Conservation (phyloP, 2,329 filamentous ascomycete species). For the Hymenoscyphus infarciens region DNA sequence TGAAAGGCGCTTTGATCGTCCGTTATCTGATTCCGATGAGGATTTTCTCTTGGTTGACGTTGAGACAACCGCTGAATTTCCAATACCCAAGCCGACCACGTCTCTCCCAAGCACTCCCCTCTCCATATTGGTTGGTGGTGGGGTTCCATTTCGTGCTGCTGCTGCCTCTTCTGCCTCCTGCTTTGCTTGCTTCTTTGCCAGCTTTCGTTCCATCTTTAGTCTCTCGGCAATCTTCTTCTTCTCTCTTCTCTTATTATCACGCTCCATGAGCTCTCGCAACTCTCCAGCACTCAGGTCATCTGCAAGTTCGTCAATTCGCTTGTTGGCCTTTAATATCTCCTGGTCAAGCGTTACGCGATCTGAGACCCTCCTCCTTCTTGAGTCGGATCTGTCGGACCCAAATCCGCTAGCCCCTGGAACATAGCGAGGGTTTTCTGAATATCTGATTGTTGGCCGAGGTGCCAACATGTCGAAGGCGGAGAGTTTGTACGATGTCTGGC, state of each 20-base stretch:
- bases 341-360: slow-evolving; percentile 55
- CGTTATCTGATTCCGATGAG: slow-evolving; percentile 38
- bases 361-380: slow-evolving; percentile 50
- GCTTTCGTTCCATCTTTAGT: slow-evolving; percentile 60
- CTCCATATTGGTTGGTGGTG: slow-evolving; percentile 54
- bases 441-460: slow-evolving; percentile 79
- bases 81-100: slow-evolving; percentile 52
- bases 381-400: slow-evolving; percentile 41
- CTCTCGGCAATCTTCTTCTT: slow-evolving; percentile 67
- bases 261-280: slow-evolving; percentile 82
- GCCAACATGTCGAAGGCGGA: slow-evolving; percentile 77
- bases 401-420: slow-evolving; percentile 42
- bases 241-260: slow-evolving; percentile 77
- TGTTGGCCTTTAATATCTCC: slow-evolving; percentile 56
- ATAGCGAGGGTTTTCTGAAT: slow-evolving; percentile 62
- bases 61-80: slow-evolving; percentile 53
- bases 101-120: slow-evolving; percentile 59
- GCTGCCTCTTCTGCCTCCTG: slow-evolving; percentile 57
- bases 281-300: slow-evolving; percentile 83
- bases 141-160: slow-evolving; percentile 48
- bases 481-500: slow-evolving; percentile 69
- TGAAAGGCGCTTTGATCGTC: slow-evolving; percentile 34
- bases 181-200: slow-evolving; percentile 65
- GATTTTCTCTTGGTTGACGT: slow-evolving; percentile 49
- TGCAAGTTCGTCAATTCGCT: slow-evolving; percentile 68